A percentile compares a stretch with the other conserved stretches of the same genome.
Evolutionary conservation across 768 basidiomycete species (phyloP).

Genomic region (Leccinum incarnatum): DNA sequence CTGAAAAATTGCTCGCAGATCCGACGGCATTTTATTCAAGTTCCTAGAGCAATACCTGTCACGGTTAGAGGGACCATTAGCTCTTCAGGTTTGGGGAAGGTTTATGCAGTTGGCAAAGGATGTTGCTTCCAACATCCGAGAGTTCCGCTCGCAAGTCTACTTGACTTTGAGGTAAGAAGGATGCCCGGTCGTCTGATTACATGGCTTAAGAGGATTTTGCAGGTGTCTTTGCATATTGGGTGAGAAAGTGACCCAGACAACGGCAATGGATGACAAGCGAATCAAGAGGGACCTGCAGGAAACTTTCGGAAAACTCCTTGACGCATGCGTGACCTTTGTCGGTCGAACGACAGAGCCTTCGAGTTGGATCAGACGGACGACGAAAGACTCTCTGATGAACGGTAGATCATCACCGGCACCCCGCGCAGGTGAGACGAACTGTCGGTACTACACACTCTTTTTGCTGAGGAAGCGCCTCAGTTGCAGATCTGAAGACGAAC

Average conservation of each 20-base stretch:
- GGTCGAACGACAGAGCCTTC: conserved; percentile 72
- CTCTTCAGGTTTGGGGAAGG: conserved; percentile 87
- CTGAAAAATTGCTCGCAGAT: conserved; percentile 42
- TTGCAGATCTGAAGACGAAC: conserved; percentile 46
- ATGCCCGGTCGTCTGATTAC: background rate
- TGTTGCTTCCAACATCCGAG: conserved; percentile 57
- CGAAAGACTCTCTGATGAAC: conserved; percentile 63
- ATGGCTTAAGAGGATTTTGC: conserved; percentile 8
- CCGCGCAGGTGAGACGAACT: conserved; percentile 43
- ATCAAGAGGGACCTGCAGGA: conserved; percentile 93
- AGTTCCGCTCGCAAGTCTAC: conserved; percentile 71
- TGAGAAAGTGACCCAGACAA: conserved; percentile 84
- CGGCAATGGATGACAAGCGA: conserved; percentile 86
- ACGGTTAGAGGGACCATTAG: conserved; percentile 85
- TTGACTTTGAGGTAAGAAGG: conserved; percentile 62
- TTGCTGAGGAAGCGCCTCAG: conserved; percentile 7
- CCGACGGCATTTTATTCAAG: conserved; percentile 69
- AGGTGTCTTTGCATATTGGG: conserved; percentile 79
- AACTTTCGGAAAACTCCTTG: conserved; percentile 80
- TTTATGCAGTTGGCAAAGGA: conserved; percentile 80
- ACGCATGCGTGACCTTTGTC: conserved; percentile 70
- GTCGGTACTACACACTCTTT: background rate
- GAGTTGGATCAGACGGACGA: conserved; percentile 72
- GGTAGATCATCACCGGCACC: conserved; percentile 71
- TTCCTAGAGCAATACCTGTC: conserved; percentile 87